Evolutionary conservation across 371 early-diverging fungal genomes (phyloP).

Genomic region (Capillidium rhysosporum): DNA sequence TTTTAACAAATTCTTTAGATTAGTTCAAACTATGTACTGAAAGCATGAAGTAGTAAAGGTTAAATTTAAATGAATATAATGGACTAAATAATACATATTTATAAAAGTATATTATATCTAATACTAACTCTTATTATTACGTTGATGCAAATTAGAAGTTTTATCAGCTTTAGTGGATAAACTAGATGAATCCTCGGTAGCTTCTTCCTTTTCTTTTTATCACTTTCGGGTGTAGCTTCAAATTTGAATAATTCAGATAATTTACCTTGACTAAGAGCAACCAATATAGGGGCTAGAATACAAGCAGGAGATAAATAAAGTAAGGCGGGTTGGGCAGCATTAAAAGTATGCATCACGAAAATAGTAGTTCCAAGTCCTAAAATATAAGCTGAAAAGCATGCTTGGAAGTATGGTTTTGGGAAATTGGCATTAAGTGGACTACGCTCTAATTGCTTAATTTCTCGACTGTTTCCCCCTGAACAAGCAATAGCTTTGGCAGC

Average conservation of each 20-base stretch:
- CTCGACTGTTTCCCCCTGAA: not conserved
- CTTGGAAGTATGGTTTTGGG: conserved; percentile 75
- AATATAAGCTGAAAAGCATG: conserved; percentile 61
- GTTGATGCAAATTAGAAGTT: no score
- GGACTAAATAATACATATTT: no score
- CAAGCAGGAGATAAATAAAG: conserved; percentile 94
- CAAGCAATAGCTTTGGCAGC: conserved; percentile 14
- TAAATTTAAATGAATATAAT: no score
- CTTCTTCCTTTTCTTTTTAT: not conserved
- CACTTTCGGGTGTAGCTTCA: conserved; percentile 28
- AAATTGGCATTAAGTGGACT: conserved; percentile 21
- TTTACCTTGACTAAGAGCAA: conserved; percentile 66
- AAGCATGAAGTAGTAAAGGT: no score
- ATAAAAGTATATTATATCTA: no score
- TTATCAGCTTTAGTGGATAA: no score
- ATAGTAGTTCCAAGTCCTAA: conserved; percentile 76
- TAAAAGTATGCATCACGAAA: conserved; percentile 85
- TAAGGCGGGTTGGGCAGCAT: conserved; percentile 94
- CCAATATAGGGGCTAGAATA: conserved; percentile 61
- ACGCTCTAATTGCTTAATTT: conserved; percentile 15
- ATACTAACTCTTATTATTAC: no score
- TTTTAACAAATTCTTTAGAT: no score
- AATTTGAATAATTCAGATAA: conserved; percentile 59
- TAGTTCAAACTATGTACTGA: no score
- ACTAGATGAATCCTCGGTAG: no score